Percentiles rank a stretch among this genome's conserved stretches.
phyloP scores from a whole-genome alignment of 306 rosid species.

The Carpinus viminea region DNA sequence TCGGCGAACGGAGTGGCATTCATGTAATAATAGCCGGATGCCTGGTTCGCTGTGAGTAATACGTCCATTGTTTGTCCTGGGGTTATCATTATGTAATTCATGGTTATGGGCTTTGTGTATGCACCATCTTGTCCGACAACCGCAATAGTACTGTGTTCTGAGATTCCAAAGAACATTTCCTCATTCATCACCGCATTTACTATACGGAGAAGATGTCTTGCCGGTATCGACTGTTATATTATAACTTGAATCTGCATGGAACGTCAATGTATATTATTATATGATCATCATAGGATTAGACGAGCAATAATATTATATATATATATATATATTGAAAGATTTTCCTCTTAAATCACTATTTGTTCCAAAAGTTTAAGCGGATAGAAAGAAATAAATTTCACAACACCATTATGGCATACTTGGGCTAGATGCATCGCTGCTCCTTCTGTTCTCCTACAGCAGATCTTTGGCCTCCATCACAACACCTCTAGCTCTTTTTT shows the following conservation, averaged over 20 bases:
- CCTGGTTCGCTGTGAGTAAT: conserved; percentile 39
- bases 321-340: no score
- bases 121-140: conserved; percentile 41
- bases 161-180: conserved; percentile 36
- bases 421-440: no score
- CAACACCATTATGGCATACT: no score
- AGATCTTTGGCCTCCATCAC: no score
- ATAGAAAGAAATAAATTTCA: no score
- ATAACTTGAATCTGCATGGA: not conserved
- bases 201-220: conserved; percentile 44
- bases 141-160: conserved; percentile 42
- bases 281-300: no score
- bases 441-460: no score
- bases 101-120: conserved; percentile 37
- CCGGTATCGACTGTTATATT: conserved; percentile 29
- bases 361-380: no score
- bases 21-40: conserved; percentile 41
- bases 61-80: conserved; percentile 57
- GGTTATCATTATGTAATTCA: conserved; percentile 39
- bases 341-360: no score
- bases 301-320: no score
- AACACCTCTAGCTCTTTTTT: no score
- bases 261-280: no score
- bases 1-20: conserved; percentile 39
- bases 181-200: conserved; percentile 42